These are phyloP conservation scores for Trichoderma asperellum DNA, from an alignment of 2,329 filamentous ascomycete species.

Conservation along the genomic window DNA sequence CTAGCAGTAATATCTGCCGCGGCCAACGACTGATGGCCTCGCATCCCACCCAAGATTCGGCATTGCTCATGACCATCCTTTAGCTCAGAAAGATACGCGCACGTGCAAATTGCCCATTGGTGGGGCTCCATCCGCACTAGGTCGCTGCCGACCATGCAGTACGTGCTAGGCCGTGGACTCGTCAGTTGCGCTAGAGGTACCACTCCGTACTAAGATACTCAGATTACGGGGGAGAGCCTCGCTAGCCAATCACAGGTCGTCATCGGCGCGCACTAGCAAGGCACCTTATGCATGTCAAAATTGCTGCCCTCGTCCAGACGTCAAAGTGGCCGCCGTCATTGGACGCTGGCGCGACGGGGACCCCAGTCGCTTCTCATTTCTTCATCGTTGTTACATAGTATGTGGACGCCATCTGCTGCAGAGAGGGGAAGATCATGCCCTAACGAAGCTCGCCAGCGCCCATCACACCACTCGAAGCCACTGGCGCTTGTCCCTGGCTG, in stretches of 20 bases:
- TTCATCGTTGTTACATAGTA: neutral
- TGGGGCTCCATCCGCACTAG: slow-evolving; percentile 14
- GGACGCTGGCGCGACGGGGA: slow-evolving; percentile 8
- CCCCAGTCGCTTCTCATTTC: neutral
- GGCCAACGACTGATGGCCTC: neutral
- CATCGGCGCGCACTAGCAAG: slow-evolving; percentile 4
- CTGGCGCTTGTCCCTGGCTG: neutral
- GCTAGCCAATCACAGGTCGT: slow-evolving; percentile 9
- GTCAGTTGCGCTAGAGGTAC: slow-evolving; percentile 8
- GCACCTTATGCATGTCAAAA: slow-evolving; percentile 25
- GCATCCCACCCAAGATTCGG: slow-evolving; percentile 11
- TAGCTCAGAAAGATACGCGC: neutral
- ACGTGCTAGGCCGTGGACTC: neutral
- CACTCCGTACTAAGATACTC: slow-evolving; percentile 3
- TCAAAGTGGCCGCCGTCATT: slow-evolving; percentile 1
- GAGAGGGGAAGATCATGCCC: slow-evolving; percentile 20
- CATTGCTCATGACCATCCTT: slow-evolving; percentile 14
- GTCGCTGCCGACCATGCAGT: slow-evolving; percentile 10
- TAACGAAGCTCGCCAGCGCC: slow-evolving; percentile 4
- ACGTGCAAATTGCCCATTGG: slow-evolving; percentile 21
- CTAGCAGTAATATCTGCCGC: neutral
- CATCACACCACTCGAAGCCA: slow-evolving; percentile 10
- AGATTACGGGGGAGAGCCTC: slow-evolving; percentile 3
- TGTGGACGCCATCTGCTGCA: slow-evolving; percentile 9
- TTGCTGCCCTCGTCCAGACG: slow-evolving; percentile 8